A percentile compares a stretch with the other conserved stretches of the same genome.
These are phyloP conservation scores for Dictyostelium purpureum DNA, from an alignment of 78 protist species.

Conservation along the genomic window DNA sequence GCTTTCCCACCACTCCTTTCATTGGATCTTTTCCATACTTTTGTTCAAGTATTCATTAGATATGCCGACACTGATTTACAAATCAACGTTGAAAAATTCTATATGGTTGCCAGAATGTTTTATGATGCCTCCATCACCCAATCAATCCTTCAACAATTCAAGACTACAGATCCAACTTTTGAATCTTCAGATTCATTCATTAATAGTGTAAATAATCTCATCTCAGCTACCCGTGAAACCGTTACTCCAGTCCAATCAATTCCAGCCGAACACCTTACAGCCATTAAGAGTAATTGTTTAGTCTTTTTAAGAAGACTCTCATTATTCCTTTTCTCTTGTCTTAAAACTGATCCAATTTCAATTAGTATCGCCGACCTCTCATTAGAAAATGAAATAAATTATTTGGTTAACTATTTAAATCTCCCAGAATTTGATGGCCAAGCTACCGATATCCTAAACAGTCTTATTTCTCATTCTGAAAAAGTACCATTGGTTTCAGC, in stretches of 20 bases:
- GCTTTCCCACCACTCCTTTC: slow-evolving; percentile 58
- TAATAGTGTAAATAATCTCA: neutral
- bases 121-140: slow-evolving; percentile 54
- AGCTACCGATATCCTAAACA: neutral
- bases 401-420: slow-evolving; percentile 23
- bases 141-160: slow-evolving; percentile 39
- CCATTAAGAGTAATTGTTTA: neutral
- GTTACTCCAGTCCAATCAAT: neutral
- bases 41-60: slow-evolving; percentile 33
- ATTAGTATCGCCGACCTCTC: neutral
- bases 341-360: slow-evolving; percentile 24
- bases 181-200: neutral
- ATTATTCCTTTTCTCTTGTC: slow-evolving; percentile 14
- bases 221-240: slow-evolving; percentile 14
- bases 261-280: neutral
- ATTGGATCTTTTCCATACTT: slow-evolving; percentile 54
- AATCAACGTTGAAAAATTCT: slow-evolving; percentile 18
- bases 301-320: slow-evolving; percentile 25
- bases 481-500: slow-evolving; percentile 35
- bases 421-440: slow-evolving; percentile 29
- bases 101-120: slow-evolving; percentile 28
- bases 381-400: neutral
- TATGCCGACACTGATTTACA: neutral
- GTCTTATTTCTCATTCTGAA: slow-evolving; percentile 29
- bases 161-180: neutral